Evolutionary conservation across 2,329 filamentous ascomycete species (phyloP).

Genomic region (Diaporthe longicolla): DNA sequence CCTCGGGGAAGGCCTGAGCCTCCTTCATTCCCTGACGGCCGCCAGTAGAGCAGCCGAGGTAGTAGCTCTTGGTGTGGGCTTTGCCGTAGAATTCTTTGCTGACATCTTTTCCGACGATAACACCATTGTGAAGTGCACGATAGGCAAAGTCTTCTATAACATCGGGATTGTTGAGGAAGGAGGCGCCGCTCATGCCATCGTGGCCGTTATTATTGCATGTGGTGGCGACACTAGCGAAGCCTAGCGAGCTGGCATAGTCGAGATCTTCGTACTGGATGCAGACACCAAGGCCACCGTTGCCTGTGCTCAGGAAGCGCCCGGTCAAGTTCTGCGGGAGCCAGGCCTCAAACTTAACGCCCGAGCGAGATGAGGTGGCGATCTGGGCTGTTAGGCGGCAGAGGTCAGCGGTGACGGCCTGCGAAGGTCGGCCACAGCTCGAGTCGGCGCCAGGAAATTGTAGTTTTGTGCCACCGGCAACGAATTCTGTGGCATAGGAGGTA

Average conservation of each 20-base stretch:
- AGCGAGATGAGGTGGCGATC: constrained; percentile 51
- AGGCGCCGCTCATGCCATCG: constrained; percentile 55
- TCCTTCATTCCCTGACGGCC: constrained; percentile 70
- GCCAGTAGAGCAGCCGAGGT: constrained; percentile 70
- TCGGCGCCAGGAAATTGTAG: constrained; percentile 54
- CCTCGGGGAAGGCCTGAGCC: constrained; percentile 65
- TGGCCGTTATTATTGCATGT: constrained; percentile 68
- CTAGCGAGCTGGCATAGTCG: constrained; percentile 56
- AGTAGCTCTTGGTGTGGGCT: constrained; percentile 63
- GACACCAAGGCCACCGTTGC: constrained; percentile 63
- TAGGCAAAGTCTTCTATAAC: constrained; percentile 55
- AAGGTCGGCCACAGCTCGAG: constrained; percentile 52
- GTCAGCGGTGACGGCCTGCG: constrained; percentile 45
- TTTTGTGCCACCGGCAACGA: constrained; percentile 57
- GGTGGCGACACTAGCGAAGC: constrained; percentile 62
- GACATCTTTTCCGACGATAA: constrained; percentile 62
- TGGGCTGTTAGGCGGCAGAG: constrained; percentile 50
- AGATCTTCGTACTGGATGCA: constrained; percentile 62
- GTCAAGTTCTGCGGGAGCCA: constrained; percentile 64
- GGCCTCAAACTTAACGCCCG: constrained; percentile 60
- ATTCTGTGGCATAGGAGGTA: constrained; percentile 53
- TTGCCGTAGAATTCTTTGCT: constrained; percentile 62
- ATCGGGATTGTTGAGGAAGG: constrained; percentile 55
- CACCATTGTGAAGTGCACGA: constrained; percentile 61
- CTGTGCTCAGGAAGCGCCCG: constrained; percentile 61